These are phyloP conservation scores for Aristolochia contorta DNA, from an alignment of 164 flowering plant genomes.

Conservation along the genomic window DNA sequence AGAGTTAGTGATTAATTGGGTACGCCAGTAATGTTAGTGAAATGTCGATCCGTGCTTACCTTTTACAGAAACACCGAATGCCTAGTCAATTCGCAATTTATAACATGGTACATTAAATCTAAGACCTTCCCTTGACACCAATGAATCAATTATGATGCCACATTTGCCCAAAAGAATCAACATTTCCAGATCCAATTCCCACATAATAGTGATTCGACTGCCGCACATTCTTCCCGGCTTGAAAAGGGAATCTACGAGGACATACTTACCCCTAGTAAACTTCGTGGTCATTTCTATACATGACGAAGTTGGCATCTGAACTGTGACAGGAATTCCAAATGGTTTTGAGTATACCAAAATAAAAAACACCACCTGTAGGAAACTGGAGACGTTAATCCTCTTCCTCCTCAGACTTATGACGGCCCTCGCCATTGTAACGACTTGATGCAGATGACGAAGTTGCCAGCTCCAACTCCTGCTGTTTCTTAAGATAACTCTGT, in stretches of 20 bases:
- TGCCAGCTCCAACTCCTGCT: slow-evolving; percentile 57
- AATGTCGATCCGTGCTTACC: too few relatives aligned
- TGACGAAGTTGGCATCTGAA: background rate
- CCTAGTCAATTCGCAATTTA: too few relatives aligned
- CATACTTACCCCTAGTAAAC: background rate
- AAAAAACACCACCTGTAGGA: background rate
- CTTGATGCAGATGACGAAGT: slow-evolving; percentile 10
- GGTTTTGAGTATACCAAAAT: background rate
- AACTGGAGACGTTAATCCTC: background rate
- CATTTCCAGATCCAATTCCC: slow-evolving; percentile 3
- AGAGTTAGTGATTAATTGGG: too few relatives aligned
- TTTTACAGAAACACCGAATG: too few relatives aligned
- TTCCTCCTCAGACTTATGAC: background rate
- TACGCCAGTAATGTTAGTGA: too few relatives aligned
- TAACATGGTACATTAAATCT: too few relatives aligned
- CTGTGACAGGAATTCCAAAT: background rate
- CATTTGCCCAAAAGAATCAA: slow-evolving; percentile 5
- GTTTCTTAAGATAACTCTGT: slow-evolving; percentile 56
- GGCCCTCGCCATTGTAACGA: background rate
- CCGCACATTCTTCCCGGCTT: background rate
- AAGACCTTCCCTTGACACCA: background rate
- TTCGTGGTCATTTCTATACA: background rate
- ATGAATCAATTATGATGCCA: background rate
- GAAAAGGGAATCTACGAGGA: too few relatives aligned
- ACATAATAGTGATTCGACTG: background rate